phyloP scores from a whole-genome alignment of 2,329 filamentous ascomycete genomes.

The Myriosclerotinia curreyana region DNA sequence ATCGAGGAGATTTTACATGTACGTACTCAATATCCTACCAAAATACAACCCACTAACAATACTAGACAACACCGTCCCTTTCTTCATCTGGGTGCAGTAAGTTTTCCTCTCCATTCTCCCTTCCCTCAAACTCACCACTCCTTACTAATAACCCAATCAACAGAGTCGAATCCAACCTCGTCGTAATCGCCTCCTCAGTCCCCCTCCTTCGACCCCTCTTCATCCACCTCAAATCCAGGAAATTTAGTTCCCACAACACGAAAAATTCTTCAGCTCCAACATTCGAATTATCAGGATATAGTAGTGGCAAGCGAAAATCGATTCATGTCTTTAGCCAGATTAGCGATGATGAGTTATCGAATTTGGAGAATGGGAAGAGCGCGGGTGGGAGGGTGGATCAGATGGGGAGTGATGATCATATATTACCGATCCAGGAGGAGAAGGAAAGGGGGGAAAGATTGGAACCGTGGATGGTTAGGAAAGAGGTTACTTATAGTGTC shows the following conservation, averaged over 20 bases:
- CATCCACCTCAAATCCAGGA: background rate
- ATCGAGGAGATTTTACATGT: conserved; percentile 27
- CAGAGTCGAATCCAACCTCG: conserved; percentile 27
- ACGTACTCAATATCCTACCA: background rate
- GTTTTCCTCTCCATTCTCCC: background rate
- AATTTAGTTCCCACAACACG: background rate
- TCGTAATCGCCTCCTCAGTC: conserved; percentile 28
- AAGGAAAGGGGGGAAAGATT: background rate
- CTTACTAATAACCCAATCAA: conserved; percentile 11
- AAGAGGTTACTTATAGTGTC: background rate
- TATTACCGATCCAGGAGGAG: background rate
- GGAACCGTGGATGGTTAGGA: background rate
- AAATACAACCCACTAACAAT: background rate
- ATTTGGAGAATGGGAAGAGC: background rate
- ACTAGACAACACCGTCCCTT: conserved; percentile 21
- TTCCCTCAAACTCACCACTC: background rate
- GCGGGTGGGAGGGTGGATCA: background rate
- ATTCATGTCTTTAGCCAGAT: background rate
- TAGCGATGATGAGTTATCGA: background rate
- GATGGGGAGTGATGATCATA: background rate
- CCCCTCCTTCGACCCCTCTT: conserved; percentile 28
- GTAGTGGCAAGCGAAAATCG: background rate
- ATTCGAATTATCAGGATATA: conserved; percentile 2
- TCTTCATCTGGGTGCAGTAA: conserved; percentile 28
- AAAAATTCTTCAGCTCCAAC: background rate